Conservation (phyloP, 345 rosid genomes). For the Salix arbutifolia region DNA sequence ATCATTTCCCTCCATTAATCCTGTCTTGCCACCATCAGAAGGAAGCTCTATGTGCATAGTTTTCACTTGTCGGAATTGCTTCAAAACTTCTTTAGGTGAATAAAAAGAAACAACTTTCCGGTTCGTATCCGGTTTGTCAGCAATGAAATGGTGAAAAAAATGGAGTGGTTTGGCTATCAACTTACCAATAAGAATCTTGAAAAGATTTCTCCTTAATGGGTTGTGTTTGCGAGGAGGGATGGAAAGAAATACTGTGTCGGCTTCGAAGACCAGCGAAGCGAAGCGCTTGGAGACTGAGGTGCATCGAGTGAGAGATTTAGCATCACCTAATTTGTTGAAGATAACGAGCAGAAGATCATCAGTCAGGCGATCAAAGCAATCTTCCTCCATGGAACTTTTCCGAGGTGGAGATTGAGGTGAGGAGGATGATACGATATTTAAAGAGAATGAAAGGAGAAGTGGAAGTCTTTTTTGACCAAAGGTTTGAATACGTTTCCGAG, state of each 20-base stretch:
- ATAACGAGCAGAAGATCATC: conserved; percentile 29
- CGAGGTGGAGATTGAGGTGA: not conserved
- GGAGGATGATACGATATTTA: not conserved
- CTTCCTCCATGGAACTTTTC: not conserved
- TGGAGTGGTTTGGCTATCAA: conserved; percentile 20
- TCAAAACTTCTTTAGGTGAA: conserved; percentile 17
- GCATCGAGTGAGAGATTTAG: conserved; percentile 28
- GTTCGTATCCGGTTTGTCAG: not conserved
- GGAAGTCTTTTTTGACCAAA: not conserved
- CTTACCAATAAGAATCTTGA: conserved; percentile 8
- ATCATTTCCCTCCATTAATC: conserved; percentile 6
- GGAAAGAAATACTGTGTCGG: conserved; percentile 19
- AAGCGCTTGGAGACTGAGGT: conserved; percentile 28
- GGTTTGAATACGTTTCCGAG: not conserved
- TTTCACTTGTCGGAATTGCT: conserved; percentile 23
- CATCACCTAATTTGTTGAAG: conserved; percentile 27
- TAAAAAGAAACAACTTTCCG: not conserved
- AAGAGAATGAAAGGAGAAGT: not conserved
- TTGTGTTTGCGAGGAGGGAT: conserved; percentile 4
- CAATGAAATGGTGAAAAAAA: conserved; percentile 17
- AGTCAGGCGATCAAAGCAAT: conserved; percentile 22
- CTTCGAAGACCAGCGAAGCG: conserved; percentile 20
- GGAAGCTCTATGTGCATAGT: conserved; percentile 37
- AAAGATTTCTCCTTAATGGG: not conserved
- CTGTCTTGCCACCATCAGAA: conserved; percentile 8